Percentiles rank a stretch among this genome's conserved stretches.
These are phyloP conservation scores for Mycena kentingensis DNA, from an alignment of 768 basidiomycete genomes.

Conservation along the genomic window DNA sequence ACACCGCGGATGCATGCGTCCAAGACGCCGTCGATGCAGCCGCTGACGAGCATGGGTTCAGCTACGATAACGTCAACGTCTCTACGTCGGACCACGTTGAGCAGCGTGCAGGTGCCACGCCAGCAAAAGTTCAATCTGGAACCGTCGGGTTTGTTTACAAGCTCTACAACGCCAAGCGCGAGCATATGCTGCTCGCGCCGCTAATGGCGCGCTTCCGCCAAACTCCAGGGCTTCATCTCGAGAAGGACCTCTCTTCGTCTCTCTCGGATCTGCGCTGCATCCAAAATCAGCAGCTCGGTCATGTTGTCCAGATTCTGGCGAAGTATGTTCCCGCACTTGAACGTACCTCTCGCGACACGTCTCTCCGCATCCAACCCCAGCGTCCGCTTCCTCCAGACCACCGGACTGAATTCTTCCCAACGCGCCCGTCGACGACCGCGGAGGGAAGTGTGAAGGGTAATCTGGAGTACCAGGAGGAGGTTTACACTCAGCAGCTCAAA, in stretches of 20 bases:
- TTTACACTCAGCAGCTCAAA: constrained; percentile 17
- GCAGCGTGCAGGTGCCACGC: constrained; percentile 15
- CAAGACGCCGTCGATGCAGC: neutral
- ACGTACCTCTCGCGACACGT: neutral
- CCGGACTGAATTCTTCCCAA: neutral
- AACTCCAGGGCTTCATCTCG: neutral
- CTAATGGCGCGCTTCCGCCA: constrained; percentile 5
- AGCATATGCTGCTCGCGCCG: constrained; percentile 12
- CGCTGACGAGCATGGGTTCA: constrained; percentile 1
- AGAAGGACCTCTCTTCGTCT: constrained; percentile 1
- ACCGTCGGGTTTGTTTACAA: constrained; percentile 22
- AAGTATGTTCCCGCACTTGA: neutral
- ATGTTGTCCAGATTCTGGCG: neutral
- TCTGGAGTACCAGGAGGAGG: constrained; percentile 15
- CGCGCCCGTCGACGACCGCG: constrained; percentile 16
- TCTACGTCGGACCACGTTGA: constrained; percentile 23
- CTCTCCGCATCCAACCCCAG: constrained; percentile 1
- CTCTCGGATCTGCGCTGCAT: neutral
- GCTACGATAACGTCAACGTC: constrained; percentile 21
- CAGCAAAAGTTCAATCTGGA: constrained; percentile 24
- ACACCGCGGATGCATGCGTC: neutral
- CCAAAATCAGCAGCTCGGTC: constrained; percentile 8
- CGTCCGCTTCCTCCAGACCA: constrained; percentile 7
- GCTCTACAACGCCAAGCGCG: constrained; percentile 3
- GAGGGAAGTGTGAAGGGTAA: constrained; percentile 17